Percentiles rank a stretch among this genome's conserved stretches.
These are phyloP conservation scores for Brettanomyces anomalus DNA, from an alignment of 805 yeast genomes.

Conservation along the genomic window DNA sequence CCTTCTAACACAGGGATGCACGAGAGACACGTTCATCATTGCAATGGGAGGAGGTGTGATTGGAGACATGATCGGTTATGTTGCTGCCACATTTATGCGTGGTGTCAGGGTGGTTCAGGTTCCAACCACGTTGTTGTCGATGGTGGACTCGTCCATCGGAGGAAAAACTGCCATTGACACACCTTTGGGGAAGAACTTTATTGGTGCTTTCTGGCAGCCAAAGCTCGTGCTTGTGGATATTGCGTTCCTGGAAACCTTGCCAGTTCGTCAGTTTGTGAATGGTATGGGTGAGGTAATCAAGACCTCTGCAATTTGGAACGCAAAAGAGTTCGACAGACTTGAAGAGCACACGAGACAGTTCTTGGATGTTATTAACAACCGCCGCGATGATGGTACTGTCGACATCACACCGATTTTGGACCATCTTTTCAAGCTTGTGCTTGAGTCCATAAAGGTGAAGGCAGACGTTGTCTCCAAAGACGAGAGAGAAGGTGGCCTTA, in stretches of 20 bases:
- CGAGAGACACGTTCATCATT: constrained; percentile 87
- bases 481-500: constrained; percentile 90
- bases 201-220: constrained; percentile 98
- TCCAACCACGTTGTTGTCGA: constrained; percentile 88
- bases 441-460: constrained; percentile 81
- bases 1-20: constrained; percentile 74
- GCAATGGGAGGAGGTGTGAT: constrained; percentile 98
- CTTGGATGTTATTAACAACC: constrained; percentile 50
- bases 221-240: constrained; percentile 80
- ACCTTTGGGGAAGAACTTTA: constrained; percentile 88
- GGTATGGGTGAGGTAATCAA: constrained; percentile 98
- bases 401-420: constrained; percentile 63
- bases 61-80: constrained; percentile 98
- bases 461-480: constrained; percentile 91
- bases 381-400: constrained; percentile 34
- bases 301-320: constrained; percentile 98
- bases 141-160: constrained; percentile 98
- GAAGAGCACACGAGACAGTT: constrained; percentile 69
- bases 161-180: constrained; percentile 98
- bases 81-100: constrained; percentile 99
- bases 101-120: constrained; percentile 91
- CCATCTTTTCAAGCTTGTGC: constrained; percentile 68
- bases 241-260: constrained; percentile 77
- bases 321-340: constrained; percentile 72
- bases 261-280: constrained; percentile 88